Evolutionary conservation across 148 eudicot species (phyloP).

Genomic region (Persicaria tinctoria): DNA sequence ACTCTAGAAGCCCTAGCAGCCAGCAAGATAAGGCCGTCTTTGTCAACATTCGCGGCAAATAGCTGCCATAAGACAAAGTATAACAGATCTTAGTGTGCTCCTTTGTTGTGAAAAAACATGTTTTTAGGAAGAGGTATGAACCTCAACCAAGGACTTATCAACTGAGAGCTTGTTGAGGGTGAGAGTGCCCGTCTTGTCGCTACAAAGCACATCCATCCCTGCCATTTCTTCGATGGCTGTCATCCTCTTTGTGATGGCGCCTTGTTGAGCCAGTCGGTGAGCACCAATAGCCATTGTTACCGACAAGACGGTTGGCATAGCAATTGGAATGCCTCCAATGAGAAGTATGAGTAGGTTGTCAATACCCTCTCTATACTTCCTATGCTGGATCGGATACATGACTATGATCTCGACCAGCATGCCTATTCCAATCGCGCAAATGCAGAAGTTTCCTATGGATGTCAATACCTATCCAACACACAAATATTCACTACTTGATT

Average conservation of each 20-base stretch:
- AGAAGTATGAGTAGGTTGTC: slow-evolving; percentile 74
- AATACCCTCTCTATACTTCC: slow-evolving; percentile 60
- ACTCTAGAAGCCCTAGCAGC: slow-evolving; percentile 77
- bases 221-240: slow-evolving; percentile 93
- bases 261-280: slow-evolving; percentile 65
- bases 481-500: not conserved
- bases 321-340: slow-evolving; percentile 88
- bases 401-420: slow-evolving; percentile 55
- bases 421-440: slow-evolving; percentile 55
- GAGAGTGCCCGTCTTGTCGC: slow-evolving; percentile 83
- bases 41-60: slow-evolving; percentile 34
- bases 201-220: slow-evolving; percentile 85
- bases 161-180: slow-evolving; percentile 77
- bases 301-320: slow-evolving; percentile 79
- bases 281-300: slow-evolving; percentile 89
- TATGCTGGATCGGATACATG: slow-evolving; percentile 60
- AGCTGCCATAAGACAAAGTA: slow-evolving; percentile 16
- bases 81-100: not conserved
- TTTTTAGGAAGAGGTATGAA: slow-evolving; percentile 7
- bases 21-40: slow-evolving; percentile 37
- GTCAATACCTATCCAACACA: slow-evolving; percentile 46
- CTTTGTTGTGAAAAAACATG: not conserved
- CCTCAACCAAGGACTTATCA: slow-evolving; percentile 61
- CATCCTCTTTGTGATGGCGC: slow-evolving; percentile 88
- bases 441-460: slow-evolving; percentile 75